A percentile compares a stretch with the other conserved stretches of the same genome.
phyloP scores from a whole-genome alignment of 345 rosid genomes.

The Citrus unshiu region DNA sequence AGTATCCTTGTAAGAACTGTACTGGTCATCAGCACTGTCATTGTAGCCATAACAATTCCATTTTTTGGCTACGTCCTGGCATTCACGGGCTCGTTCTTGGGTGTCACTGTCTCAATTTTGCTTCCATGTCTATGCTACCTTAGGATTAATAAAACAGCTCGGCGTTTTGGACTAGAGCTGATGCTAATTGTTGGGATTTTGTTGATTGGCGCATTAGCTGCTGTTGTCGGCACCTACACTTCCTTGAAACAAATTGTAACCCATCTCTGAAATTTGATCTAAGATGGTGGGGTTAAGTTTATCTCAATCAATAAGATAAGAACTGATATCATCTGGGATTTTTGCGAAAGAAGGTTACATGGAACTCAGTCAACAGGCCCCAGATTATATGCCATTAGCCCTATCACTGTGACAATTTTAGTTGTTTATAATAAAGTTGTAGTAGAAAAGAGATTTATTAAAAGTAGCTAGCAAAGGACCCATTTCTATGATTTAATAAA shows the following conservation, averaged over 20 bases:
- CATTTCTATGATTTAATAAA: background rate
- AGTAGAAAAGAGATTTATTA: background rate
- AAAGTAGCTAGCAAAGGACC: background rate
- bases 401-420: background rate
- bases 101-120: conserved; percentile 46
- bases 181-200: conserved; percentile 33
- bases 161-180: conserved; percentile 32
- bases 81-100: conserved; percentile 52
- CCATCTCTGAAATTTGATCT: conserved; percentile 21
- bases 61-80: conserved; percentile 69
- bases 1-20: conserved; percentile 44
- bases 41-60: conserved; percentile 55
- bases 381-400: background rate
- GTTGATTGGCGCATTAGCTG: conserved; percentile 33
- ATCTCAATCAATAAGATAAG: background rate
- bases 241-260: conserved; percentile 47
- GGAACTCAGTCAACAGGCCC: background rate
- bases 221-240: conserved; percentile 42
- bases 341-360: background rate
- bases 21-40: conserved; percentile 45
- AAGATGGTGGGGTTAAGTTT: background rate
- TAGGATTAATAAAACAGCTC: conserved; percentile 33
- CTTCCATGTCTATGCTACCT: conserved; percentile 68
- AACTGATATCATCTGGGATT: background rate
- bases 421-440: background rate